Evolutionary conservation across 129 eudicot species (phyloP).

Genomic region (Calendula officinalis): DNA sequence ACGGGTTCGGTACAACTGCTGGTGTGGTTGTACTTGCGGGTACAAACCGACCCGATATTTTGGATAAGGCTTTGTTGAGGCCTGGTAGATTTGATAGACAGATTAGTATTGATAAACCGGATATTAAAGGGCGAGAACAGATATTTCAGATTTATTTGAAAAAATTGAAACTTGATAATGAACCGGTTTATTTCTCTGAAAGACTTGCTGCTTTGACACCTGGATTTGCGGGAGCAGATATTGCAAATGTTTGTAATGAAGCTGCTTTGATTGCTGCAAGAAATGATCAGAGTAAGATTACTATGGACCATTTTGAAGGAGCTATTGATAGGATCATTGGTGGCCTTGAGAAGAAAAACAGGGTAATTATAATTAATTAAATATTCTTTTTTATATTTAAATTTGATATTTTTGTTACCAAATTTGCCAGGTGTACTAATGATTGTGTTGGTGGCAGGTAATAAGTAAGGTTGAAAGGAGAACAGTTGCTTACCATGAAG

Average conservation of each 20-base stretch:
- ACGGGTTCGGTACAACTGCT: conserved; percentile 88
- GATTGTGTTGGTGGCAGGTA: conserved; percentile 46
- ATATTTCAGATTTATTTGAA: conserved; percentile 74
- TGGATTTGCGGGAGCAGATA: conserved; percentile 96
- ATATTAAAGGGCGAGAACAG: conserved; percentile 89
- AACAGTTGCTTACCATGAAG: conserved; percentile 92
- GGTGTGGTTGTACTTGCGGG: conserved; percentile 98
- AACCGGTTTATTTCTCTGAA: conserved; percentile 79
- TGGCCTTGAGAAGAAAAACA: conserved; percentile 87
- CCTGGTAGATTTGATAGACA: conserved; percentile 95
- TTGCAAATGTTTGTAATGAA: conserved; percentile 88
- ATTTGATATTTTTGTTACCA: not conserved
- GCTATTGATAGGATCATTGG: conserved; percentile 93
- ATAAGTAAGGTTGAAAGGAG: conserved; percentile 79
- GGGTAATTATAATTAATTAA: conserved; percentile 35
- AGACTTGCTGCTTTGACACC: conserved; percentile 94
- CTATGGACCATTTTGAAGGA: conserved; percentile 80
- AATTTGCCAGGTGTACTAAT: not conserved
- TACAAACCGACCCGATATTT: conserved; percentile 82
- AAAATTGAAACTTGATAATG: conserved; percentile 77
- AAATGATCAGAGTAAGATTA: conserved; percentile 48
- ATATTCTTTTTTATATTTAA: not conserved
- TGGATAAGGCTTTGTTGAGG: conserved; percentile 90
- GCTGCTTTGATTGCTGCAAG: conserved; percentile 95
- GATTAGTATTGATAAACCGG: conserved; percentile 83